Evolutionary conservation across 441 rosid genomes (phyloP).

Genomic region (Bocquillonia castaneifolia): DNA sequence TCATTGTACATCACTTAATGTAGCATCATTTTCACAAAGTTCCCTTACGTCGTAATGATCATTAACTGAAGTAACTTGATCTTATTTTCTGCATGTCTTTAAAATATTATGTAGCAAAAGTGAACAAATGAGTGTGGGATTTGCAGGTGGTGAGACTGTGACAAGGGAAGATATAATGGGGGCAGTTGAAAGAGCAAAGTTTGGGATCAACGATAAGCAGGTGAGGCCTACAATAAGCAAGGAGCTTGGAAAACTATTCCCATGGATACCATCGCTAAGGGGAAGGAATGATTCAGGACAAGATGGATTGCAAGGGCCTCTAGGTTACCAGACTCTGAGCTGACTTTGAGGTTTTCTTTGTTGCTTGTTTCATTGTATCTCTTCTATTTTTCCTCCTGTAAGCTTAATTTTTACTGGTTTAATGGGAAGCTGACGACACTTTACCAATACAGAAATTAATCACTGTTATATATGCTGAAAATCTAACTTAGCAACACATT

Average conservation of each 20-base stretch:
- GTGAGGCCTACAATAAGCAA: conserved; percentile 49
- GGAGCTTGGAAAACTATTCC: conserved; percentile 78
- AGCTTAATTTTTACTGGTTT: too few relatives aligned
- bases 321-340: conserved; percentile 87
- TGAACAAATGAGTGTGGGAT: conserved; percentile 7
- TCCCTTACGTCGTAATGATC: not conserved
- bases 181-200: conserved; percentile 92
- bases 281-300: conserved; percentile 50
- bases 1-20: not conserved
- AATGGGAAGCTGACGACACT: too few relatives aligned
- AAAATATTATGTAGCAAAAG: not conserved
- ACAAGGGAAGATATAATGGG: conserved; percentile 94
- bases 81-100: not conserved
- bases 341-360: conserved; percentile 30
- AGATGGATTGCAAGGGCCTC: conserved; percentile 65
- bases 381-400: too few relatives aligned
- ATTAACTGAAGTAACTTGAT: not conserved
- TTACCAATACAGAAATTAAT: too few relatives aligned
- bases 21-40: not conserved
- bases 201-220: conserved; percentile 67
- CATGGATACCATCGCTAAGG: conserved; percentile 82
- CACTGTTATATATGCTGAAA: too few relatives aligned
- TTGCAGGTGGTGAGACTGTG: conserved; percentile 62
- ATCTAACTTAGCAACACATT: too few relatives aligned
- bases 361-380: conserved; percentile 6